These are phyloP conservation scores for Lagenidium sp. DNA, from an alignment of 352 stramenopile species.

Conservation along the genomic window DNA sequence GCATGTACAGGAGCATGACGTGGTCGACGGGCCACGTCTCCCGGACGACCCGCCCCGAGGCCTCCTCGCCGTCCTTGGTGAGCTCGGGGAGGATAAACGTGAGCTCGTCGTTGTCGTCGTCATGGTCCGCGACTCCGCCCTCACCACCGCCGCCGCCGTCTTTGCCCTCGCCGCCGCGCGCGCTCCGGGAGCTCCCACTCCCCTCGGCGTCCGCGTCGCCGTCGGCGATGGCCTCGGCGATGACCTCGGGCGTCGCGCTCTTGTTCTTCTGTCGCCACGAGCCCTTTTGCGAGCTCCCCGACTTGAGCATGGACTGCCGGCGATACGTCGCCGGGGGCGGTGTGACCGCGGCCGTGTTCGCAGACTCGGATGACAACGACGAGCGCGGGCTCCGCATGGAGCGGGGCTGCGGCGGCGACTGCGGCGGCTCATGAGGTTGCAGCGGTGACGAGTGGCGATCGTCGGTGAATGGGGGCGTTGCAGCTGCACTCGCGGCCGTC, in stretches of 20 bases:
- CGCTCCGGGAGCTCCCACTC: neutral
- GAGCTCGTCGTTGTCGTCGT: slow-evolving; percentile 16
- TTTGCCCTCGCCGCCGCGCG: neutral
- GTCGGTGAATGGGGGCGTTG: neutral
- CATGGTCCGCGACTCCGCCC: neutral
- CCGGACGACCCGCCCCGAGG: slow-evolving; percentile 21
- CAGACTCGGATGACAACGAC: neutral
- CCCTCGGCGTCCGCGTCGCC: slow-evolving; percentile 1
- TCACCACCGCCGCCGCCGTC: neutral
- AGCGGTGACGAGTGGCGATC: neutral
- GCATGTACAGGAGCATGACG: slow-evolving; percentile 61
- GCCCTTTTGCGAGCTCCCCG: neutral
- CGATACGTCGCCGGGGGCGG: neutral
- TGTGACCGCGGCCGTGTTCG: neutral
- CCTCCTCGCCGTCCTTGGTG: slow-evolving; percentile 35
- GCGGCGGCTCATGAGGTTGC: neutral
- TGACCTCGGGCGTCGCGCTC: no score
- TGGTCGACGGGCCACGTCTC: slow-evolving; percentile 45
- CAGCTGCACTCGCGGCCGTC: neutral
- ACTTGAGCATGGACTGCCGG: slow-evolving; percentile 11
- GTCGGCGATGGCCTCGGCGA: no score
- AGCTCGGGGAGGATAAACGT: slow-evolving; percentile 42
- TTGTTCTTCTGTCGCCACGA: slow-evolving; percentile 10
- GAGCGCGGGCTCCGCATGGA: neutral
- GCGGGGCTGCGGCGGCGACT: neutral